A percentile compares a stretch with the other conserved stretches of the same genome.
Conservation (phyloP, 148 eudicot species). For the Vaccinium vitisidaea region DNA sequence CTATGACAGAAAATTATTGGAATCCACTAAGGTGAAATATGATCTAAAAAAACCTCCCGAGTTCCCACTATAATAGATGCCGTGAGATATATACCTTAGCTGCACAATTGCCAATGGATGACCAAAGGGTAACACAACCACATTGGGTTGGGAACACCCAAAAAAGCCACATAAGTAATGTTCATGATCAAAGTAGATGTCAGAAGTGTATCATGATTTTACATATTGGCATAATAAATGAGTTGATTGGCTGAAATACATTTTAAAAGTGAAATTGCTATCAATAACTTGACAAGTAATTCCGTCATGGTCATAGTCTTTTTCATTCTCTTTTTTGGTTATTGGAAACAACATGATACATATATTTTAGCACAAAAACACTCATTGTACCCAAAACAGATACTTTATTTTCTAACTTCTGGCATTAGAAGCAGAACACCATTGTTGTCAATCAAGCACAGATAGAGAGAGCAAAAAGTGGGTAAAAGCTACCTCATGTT, state of each 20-base stretch:
- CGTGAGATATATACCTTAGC: background rate
- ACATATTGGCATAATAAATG: background rate
- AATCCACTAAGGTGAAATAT: background rate
- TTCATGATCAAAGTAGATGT: conserved; percentile 7
- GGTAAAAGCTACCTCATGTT: no score
- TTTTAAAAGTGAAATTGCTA: background rate
- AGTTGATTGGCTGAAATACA: background rate
- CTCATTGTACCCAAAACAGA: no score
- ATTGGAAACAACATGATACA: no score
- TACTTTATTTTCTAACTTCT: no score
- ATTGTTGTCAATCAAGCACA: no score
- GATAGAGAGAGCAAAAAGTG: no score
- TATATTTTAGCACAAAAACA: no score
- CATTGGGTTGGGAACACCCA: background rate
- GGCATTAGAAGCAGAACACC: no score
- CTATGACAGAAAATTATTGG: background rate
- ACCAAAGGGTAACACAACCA: background rate
- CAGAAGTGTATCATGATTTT: background rate
- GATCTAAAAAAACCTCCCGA: background rate
- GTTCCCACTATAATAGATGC: background rate
- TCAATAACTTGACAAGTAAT: background rate
- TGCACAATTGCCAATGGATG: background rate
- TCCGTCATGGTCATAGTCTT: no score
- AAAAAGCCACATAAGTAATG: background rate
- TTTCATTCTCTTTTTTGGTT: no score